Base-by-base conservation (phyloP, 352 stramenopile genomes). In the Globisporangium barbulae region DNA sequence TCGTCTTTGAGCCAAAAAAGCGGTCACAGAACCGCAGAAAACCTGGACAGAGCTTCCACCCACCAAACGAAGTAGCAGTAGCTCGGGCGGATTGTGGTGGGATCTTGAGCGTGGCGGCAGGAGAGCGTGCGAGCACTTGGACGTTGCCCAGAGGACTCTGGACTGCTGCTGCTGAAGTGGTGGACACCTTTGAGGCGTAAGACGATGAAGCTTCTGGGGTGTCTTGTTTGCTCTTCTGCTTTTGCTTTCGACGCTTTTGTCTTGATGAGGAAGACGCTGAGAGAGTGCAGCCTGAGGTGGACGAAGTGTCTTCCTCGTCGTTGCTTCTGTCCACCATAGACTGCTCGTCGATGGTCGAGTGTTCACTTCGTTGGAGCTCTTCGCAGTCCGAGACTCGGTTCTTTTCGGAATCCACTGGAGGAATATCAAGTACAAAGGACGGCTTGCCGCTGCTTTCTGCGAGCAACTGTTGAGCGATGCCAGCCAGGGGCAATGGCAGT, bases 21-120 rank as follows among this genome's bases (percentile, higher is more conserved):
- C 80, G 79, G 37, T 88, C 78, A 45, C 80, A 89, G 53, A 91
- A 83, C 52, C 80, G 79, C 30, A 89, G 62, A 39, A 91, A 83
- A n/a, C 80, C 82, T 22, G 82, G 79, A 58, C 79, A 91, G 37
- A 91, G 76, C 33, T 84, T 79, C 63, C 78, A 85, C 44, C 72
- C 69, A 59, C 69, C 68, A 13, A 71, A 31, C 45, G n/a, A 25
- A 30, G n/a, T 12, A 13, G 37, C 66, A 30, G 56, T 65, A 10
- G 62, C 12, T 28, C 25, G 30, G 21, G 15, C 30, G 37, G 42
- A 42, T 33, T 42, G 33, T 13, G 53, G 47, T 10, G 61, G 4
- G 13, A 35, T n/a, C 30, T 58, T 58, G n/a, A 31, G 6, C 5
- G 13, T 33, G 31, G 33, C 21, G 25, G 53, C n/a, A 6, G n/a